Base-by-base conservation (phyloP, 306 rosid genomes). In the Geum urbanum region DNA sequence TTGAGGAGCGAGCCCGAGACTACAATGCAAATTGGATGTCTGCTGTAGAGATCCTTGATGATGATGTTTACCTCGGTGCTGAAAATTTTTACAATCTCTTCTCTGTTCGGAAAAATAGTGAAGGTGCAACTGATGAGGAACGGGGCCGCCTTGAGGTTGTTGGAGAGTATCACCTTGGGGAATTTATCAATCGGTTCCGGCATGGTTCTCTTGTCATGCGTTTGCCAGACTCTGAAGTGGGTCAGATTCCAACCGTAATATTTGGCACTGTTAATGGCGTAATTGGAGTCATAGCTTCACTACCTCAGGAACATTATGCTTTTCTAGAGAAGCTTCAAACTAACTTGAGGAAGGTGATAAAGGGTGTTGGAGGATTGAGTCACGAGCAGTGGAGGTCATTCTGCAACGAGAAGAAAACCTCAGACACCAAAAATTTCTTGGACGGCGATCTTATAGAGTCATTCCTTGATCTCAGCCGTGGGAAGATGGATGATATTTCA, bases 381-480 rank as follows among this genome's bases (percentile, higher is more conserved):
- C 99, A 95, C 16, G 99, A 95, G 84, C 99, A 95, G 35, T 91
- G 99, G 99, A 88, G 97, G 73, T 95, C 97, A 48, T 95, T 90
- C 77, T 91, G 82, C 85, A 95, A 83, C 13, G 97, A 95, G 82
- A 95, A 91, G 88, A 88, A 87, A 74, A 86, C 95, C 1, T 89
- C 76, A 7, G 95, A 94, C 41, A 96, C 99, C 32, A 86, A 84
- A 72, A 94, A 84, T 52, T 91, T 94, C 84, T 78, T 94, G 67
- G 99, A 94, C 32, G 99, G 99, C 9, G 99, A 94, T 82, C 79
- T 94, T n/a, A 94, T 94, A 1, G 99, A 94, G 68, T 94, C 99
- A 3, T 94, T 91, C 81, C 94, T 94, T 44, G 99, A 94, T 78
- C 95, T 94, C 48, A 89, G 80, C 72, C 91, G 96, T 37, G 72